phyloP scores from a whole-genome alignment of 2,329 filamentous ascomycete genomes.

The Trichoderma hamatum region DNA sequence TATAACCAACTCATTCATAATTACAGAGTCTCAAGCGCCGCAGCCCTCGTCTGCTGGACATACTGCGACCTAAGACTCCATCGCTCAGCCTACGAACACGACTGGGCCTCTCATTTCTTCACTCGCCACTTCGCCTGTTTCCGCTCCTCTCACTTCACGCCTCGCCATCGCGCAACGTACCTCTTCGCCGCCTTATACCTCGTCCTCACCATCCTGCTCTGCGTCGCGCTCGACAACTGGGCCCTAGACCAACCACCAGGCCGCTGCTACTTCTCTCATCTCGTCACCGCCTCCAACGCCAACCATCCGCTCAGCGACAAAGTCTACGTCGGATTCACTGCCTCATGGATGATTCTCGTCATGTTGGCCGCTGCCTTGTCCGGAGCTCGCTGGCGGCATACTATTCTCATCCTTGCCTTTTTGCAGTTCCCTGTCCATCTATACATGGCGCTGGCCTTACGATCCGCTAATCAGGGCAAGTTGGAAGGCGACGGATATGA shows the following conservation, averaged over 20 bases:
- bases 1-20: background rate
- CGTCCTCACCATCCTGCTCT: conserved; percentile 36
- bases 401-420: conserved; percentile 34
- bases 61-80: conserved; percentile 33
- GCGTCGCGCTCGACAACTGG: conserved; percentile 35
- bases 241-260: conserved; percentile 32
- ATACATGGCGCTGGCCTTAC: conserved; percentile 39
- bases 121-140: background rate
- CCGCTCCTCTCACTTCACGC: conserved; percentile 26
- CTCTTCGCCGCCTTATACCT: conserved; percentile 37
- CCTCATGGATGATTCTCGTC: conserved; percentile 30
- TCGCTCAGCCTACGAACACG: background rate
- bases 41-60: conserved; percentile 40
- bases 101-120: background rate
- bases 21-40: conserved; percentile 31
- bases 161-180: conserved; percentile 36
- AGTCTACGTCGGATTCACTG: conserved; percentile 33
- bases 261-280: conserved; percentile 35
- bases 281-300: conserved; percentile 28
- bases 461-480: conserved; percentile 36
- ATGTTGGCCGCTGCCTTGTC: conserved; percentile 31
- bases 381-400: conserved; percentile 28
- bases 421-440: conserved; percentile 40
- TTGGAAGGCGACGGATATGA: conserved; percentile 30
- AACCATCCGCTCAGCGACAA: conserved; percentile 35